Evolutionary conservation across 2,329 filamentous ascomycete genomes (phyloP), one percentile per base, ranked within the genome.

Genomic region (Neonectria hederae): DNA sequence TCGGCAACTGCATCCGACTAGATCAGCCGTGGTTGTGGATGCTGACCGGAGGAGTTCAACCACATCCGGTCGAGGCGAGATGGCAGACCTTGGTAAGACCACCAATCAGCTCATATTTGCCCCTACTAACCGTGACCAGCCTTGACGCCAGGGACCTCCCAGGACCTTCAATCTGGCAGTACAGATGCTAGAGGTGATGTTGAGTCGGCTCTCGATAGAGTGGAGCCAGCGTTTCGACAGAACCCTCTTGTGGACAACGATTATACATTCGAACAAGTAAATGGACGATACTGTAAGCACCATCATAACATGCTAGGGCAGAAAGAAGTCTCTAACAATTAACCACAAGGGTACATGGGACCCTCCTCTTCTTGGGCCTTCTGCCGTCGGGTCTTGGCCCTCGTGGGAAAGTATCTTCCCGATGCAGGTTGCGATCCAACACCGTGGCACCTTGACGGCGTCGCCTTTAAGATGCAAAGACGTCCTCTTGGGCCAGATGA

Each of bases 361-460:
- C 72, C 72, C 2, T 66, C 70, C 1, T 74, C 72, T 1, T 74
- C 72, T 3, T 74, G 72, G 72, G 69, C 72, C 0, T 74, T 72
- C 14, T 74, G 72, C 17, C 65, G 72, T 24, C 62, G 72, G 21
- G 72, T 74, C 10, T 17, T 74, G 4, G 65, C 71, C 3, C 32
- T 74, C 0, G 55, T 74, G 2, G 72, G 72, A 26, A 74, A 72
- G 30, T 67, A 72, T 35, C 69, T 74, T 3, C 69, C 72, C 3
- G 67, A 74, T 40, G 42, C 67, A 9, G 72, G 65, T 2, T 69
- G 66, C 11, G 65, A 74, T 5, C 69, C 69, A 40, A 53, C 61
- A 2, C 72, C 72, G 7, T 74, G 72, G 71, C 71, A 74, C 49
- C 68, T 74, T 1, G 70, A 74, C 46, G 72, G 71, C n/a, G 63